These are phyloP conservation scores for Gautieria morchelliformis DNA, from an alignment of 768 basidiomycete genomes.

Conservation along the genomic window DNA sequence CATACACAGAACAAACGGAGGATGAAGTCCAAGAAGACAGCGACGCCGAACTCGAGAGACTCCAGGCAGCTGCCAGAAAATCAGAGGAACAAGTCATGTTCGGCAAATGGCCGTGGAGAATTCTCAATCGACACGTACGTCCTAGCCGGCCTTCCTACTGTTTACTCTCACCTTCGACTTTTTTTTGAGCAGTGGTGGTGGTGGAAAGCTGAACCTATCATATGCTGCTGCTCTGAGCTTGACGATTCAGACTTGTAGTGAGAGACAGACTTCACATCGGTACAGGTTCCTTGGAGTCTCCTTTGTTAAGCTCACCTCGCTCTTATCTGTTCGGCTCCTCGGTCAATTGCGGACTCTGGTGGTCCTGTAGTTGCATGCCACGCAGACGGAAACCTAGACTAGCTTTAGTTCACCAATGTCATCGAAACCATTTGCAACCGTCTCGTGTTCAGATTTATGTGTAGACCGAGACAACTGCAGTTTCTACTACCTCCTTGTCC, in stretches of 20 bases:
- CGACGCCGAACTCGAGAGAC: slow-evolving; percentile 18
- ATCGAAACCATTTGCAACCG: too few species aligned
- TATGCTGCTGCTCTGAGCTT: slow-evolving; percentile 48
- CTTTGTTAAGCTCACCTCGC: too few species aligned
- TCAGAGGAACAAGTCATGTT: slow-evolving; percentile 47
- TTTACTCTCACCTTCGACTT: background rate
- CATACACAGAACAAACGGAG: slow-evolving; percentile 5
- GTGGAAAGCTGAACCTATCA: slow-evolving; percentile 58
- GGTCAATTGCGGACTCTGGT: too few species aligned
- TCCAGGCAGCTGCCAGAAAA: slow-evolving; percentile 29
- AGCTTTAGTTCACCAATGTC: too few species aligned
- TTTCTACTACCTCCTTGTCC: too few species aligned
- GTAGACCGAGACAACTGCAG: too few species aligned
- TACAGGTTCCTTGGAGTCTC: too few species aligned
- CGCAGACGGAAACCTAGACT: too few species aligned
- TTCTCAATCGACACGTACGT: slow-evolving; percentile 63
- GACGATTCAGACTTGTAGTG: slow-evolving; percentile 41
- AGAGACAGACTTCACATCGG: background rate
- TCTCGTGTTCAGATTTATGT: too few species aligned
- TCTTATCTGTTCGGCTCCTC: too few species aligned
- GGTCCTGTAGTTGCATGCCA: too few species aligned
- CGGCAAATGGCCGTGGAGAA: slow-evolving; percentile 58
- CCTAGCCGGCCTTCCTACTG: background rate
- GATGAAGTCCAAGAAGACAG: slow-evolving; percentile 11
- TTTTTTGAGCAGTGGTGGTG: slow-evolving; percentile 63